Conservation (phyloP, 768 basidiomycete species). For the Panaeolus cyanescens region DNA sequence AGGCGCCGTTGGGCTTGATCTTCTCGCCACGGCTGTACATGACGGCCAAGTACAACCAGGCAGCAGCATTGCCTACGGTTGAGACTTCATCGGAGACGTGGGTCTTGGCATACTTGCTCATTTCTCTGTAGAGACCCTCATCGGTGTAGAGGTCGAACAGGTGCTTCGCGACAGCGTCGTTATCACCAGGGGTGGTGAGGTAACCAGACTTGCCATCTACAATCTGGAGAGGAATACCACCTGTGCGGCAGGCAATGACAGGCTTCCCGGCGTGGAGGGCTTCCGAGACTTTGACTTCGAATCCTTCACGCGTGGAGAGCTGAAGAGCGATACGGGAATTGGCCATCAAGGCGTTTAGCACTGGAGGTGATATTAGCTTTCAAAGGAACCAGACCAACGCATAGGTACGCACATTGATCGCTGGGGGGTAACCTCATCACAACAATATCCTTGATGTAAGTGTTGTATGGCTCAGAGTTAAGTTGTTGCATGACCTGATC, state of each 20-base stretch:
- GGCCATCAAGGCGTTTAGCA: constrained; percentile 86
- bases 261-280: constrained; percentile 91
- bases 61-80: constrained; percentile 78
- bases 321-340: constrained; percentile 90
- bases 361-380: constrained; percentile 30
- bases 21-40: constrained; percentile 79
- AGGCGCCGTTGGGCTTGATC: constrained; percentile 78
- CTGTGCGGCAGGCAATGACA: constrained; percentile 80
- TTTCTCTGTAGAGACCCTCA: constrained; percentile 59
- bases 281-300: constrained; percentile 97
- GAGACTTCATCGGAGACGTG: constrained; percentile 85
- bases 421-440: constrained; percentile 83
- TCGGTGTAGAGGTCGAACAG: constrained; percentile 81
- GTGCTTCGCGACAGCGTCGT: constrained; percentile 71
- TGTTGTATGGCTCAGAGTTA: constrained; percentile 47
- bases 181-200: constrained; percentile 78
- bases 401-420: constrained; percentile 65
- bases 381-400: constrained; percentile 33
- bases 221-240: constrained; percentile 93
- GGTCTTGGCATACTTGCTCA: constrained; percentile 69
- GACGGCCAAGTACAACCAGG: constrained; percentile 69
- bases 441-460: constrained; percentile 63
- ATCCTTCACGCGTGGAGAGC: constrained; percentile 91
- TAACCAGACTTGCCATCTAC: constrained; percentile 87
- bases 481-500: constrained; percentile 73